These are phyloP conservation scores for Glonium stellatum DNA, from an alignment of 495 filamentous ascomycete species.

Conservation along the genomic window DNA sequence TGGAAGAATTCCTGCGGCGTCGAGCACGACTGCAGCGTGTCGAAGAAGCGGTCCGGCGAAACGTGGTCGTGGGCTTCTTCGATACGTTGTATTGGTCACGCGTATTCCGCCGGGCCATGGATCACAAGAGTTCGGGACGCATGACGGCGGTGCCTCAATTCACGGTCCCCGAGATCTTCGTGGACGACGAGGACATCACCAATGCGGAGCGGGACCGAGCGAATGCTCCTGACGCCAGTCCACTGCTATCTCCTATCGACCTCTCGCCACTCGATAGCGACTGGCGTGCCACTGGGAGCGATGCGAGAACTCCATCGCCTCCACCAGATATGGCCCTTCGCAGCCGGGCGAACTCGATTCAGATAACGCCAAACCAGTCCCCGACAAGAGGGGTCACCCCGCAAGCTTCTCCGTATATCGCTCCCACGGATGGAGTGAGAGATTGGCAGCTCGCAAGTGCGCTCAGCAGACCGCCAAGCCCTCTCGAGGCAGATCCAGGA, in stretches of 20 bases:
- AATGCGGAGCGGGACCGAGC: conserved; percentile 34
- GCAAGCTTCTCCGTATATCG: conserved; percentile 19
- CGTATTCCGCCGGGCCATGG: conserved; percentile 64
- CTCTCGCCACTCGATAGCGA: conserved; percentile 13
- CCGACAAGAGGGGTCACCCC: conserved; percentile 21
- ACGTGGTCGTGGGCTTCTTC: conserved; percentile 89
- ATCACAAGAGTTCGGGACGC: conserved; percentile 60
- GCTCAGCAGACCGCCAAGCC: conserved; percentile 35
- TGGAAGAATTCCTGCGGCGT: conserved; percentile 92
- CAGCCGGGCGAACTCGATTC: conserved; percentile 35
- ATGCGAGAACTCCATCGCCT: conserved; percentile 19
- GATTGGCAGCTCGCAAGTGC: conserved; percentile 36
- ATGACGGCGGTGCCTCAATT: conserved; percentile 75
- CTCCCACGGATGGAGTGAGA: conserved; percentile 17
- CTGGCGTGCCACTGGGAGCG: conserved; percentile 25
- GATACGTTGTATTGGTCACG: conserved; percentile 88
- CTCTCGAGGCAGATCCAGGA: conserved; percentile 24
- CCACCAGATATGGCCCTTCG: conserved; percentile 25
- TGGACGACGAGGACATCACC: conserved; percentile 58
- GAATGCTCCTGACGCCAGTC: conserved; percentile 23
- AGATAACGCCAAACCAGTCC: conserved; percentile 27
- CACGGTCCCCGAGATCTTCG: conserved; percentile 81
- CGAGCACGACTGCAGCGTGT: conserved; percentile 86
- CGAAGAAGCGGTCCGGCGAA: conserved; percentile 87
- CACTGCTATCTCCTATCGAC: conserved; percentile 26